Evolutionary conservation across 2,329 filamentous ascomycete species (phyloP), one percentile per base, ranked within the genome.

Genomic region (Aspergillus sojae): DNA sequence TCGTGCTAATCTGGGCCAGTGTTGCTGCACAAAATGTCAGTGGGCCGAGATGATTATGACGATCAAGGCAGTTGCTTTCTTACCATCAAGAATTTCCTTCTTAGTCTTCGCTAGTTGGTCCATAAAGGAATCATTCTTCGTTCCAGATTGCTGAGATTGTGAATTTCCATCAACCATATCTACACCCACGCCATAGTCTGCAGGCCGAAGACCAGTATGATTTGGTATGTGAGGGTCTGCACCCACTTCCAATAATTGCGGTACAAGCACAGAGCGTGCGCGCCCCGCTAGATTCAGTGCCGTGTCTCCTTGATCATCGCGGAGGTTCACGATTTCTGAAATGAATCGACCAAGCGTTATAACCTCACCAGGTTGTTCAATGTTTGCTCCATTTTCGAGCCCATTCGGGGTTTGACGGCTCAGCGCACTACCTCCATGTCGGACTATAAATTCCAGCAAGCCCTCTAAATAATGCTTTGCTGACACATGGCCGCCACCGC

Each of bases 401-500:
- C 72, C 71, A 65, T 76, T 74, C 14, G 67, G 74, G 55, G 75
- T 78, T 55, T 79, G 76, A 69, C 86, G 85, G 70, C 82, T 86
- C 67, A 81, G 86, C 28, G 86, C 83, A 5, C 83, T 84, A 62
- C 89, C 90, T 5, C 91, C 91, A 75, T 96, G 93, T 41, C 94
- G 89, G 2, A 98, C 94, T 14, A 98, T 91, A 82, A 96, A 98
- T 74, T 97, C 94, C 0, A 99, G 84, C 12, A 99, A 84, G 32
- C 93, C 94, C 79, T 99, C 95, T 2, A 99, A 87, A 72, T 99
- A 99, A 76, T 98, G 97, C 68, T 94, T 92, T 75, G 93, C 96
- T 16, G 78, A 78, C 26, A 95, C 94, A 48, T 92, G 89, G 62
- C 92, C 94, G 56, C 95, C 89, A 7, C 94, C 94, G 75, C 97